Conservation (phyloP, 805 yeast genomes). For the Wickerhamomyces bovis region DNA sequence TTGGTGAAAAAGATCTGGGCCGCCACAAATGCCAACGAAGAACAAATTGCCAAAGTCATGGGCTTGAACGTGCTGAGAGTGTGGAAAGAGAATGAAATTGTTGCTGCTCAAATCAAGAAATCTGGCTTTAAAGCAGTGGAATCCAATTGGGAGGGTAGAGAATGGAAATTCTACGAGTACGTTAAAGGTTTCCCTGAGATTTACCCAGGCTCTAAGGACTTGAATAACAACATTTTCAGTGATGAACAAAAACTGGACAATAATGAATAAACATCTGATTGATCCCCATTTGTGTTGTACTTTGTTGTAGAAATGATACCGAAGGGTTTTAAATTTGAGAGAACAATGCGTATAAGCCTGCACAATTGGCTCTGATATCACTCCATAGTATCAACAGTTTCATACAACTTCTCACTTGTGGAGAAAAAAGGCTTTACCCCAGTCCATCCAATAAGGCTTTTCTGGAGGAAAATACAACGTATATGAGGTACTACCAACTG, state of each 20-base stretch:
- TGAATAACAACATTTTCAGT: slow-evolving; percentile 6
- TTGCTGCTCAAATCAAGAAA: slow-evolving; percentile 22
- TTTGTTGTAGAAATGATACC: too few species aligned
- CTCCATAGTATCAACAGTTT: too few species aligned
- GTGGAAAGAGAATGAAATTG: slow-evolving; percentile 37
- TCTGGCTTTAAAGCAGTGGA: slow-evolving; percentile 25
- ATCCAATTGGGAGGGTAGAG: slow-evolving; percentile 36
- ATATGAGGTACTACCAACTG: too few species aligned
- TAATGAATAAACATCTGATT: background rate
- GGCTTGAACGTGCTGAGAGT: slow-evolving; percentile 42
- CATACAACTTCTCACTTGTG: too few species aligned
- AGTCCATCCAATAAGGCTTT: too few species aligned
- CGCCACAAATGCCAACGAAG: slow-evolving; percentile 35
- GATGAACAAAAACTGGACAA: slow-evolving; percentile 10
- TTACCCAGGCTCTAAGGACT: slow-evolving; percentile 27
- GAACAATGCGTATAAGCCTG: too few species aligned
- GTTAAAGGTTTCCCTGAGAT: slow-evolving; percentile 32
- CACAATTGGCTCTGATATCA: too few species aligned
- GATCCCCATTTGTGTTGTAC: background rate
- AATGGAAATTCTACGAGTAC: slow-evolving; percentile 35
- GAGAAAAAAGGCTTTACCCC: too few species aligned
- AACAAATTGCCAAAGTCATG: slow-evolving; percentile 37
- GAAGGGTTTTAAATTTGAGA: too few species aligned
- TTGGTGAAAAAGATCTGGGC: slow-evolving; percentile 31
- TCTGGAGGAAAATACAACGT: too few species aligned